Conservation (phyloP, 495 filamentous ascomycete genomes). For the Antarctomyces pellizariae region DNA sequence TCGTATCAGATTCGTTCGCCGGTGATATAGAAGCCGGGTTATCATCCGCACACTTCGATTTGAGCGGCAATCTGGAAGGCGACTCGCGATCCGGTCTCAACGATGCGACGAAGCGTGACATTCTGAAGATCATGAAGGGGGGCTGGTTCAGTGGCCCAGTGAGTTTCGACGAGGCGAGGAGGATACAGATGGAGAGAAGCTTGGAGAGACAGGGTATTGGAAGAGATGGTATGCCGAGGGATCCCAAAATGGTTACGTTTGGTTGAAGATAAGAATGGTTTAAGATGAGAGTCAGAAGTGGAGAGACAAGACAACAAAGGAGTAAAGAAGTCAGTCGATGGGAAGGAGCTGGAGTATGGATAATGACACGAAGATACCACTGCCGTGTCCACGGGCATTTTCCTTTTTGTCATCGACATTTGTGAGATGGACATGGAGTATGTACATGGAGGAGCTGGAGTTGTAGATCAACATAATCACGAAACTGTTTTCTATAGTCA, state of each 20-base stretch:
- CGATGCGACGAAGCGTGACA: conserved; percentile 48
- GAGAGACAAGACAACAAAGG: too few relatives aligned
- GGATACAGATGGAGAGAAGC: conserved; percentile 58
- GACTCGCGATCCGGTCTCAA: conserved; percentile 67
- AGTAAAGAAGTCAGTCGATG: too few relatives aligned
- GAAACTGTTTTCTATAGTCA: too few relatives aligned
- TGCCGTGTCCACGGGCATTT: too few relatives aligned
- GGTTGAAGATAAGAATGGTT: conserved; percentile 27
- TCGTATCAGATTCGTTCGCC: conserved; percentile 48
- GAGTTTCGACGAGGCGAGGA: conserved; percentile 75
- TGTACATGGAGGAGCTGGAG: too few relatives aligned
- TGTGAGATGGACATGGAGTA: too few relatives aligned
- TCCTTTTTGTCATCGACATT: too few relatives aligned
- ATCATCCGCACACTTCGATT: conserved; percentile 57
- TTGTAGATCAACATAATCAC: too few relatives aligned
- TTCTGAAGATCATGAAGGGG: conserved; percentile 69
- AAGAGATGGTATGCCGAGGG: conserved; percentile 64
- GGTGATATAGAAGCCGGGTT: conserved; percentile 72
- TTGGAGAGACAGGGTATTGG: conserved; percentile 76
- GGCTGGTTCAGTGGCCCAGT: too few relatives aligned
- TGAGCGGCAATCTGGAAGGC: conserved; percentile 52
- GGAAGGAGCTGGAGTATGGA: too few relatives aligned
- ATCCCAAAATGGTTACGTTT: conserved; percentile 90
- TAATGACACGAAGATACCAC: too few relatives aligned
- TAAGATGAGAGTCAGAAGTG: not conserved